Base-by-base conservation (phyloP, 768 basidiomycete species). In the Termitomyces titanicus region DNA sequence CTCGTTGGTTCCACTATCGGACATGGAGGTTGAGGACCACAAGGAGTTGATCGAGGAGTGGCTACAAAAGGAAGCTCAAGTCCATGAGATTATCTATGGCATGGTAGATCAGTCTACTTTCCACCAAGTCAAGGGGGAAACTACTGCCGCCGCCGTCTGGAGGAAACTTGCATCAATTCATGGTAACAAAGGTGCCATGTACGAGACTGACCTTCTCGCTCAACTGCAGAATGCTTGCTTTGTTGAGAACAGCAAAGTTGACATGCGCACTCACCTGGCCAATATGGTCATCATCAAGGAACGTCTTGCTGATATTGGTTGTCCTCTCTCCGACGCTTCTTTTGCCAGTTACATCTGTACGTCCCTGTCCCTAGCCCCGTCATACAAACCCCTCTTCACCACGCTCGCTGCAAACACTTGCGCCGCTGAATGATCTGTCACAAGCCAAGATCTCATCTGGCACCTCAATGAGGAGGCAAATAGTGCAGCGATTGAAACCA, bases 341-440 rank as follows among this genome's bases (percentile, higher is more conserved):
- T 56, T 53, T 55, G 27, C 18, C 11, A 31, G 61, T 50, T 54
- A 69, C 27, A 48, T 68, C 51, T 39, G 48, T 11, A 49, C 37
- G 5, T 38, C 37, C 18, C 37, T 38, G 18, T 38, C 37, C 37
- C 37, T 38, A 13, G 18, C 37, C 3, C 37, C 18, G 3, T 38
- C 29, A 29, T 29, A 29, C 29, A 29, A 29, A 29, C 29, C 29
- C 29, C 37, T 38, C 37, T 18, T 38, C 37, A 38, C 18, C 15
- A 37, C 66, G 22, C 58, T 68, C 24, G 47, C 49, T 13, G 54
- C 57, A 7, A 45, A 53, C 6, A 49, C 63, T 29, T 25, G 38
- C 13, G 20, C 46, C 9, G 17, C 56, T 12, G 40, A 52, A 10
- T 61, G 49, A 25, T 11, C 50, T 10, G 5, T 63, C 6, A 34